Evolutionary conservation across 306 rosid genomes (phyloP).

Genomic region (Vicia faba): DNA sequence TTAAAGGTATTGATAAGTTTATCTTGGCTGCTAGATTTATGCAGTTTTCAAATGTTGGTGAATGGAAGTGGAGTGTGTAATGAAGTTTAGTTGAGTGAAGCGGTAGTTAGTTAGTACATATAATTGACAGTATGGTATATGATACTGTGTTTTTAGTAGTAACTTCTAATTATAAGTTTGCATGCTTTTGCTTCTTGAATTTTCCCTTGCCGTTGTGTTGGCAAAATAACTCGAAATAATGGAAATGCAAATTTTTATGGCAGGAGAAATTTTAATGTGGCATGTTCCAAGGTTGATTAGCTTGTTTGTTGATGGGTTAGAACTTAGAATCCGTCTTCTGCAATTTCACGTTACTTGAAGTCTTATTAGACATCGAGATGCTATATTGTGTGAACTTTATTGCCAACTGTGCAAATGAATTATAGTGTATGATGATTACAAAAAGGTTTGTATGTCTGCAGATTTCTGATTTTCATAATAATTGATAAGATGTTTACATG

Average conservation of each 20-base stretch:
- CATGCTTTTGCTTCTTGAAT: conserved; percentile 18
- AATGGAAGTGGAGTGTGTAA: conserved; percentile 14
- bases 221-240: conserved; percentile 10
- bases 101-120: conserved; percentile 4
- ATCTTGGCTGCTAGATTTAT: conserved; percentile 17
- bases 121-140: conserved; percentile 20
- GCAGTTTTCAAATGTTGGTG: conserved; percentile 19
- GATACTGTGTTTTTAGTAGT: conserved; percentile 5
- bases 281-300: conserved; percentile 25
- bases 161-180: neutral
- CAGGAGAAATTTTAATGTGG: conserved; percentile 31
- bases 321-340: conserved; percentile 29
- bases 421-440: conserved; percentile 15
- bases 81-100: conserved; percentile 13
- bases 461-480: conserved; percentile 13
- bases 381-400: conserved; percentile 20
- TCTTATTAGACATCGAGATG: conserved; percentile 27
- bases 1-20: conserved; percentile 31
- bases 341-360: conserved; percentile 2
- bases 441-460: conserved; percentile 2
- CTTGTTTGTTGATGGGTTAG: conserved; percentile 21
- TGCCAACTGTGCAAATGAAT: conserved; percentile 30
- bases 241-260: conserved; percentile 1
- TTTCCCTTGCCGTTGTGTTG: neutral
- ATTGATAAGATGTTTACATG: conserved; percentile 29